Evolutionary conservation across 352 stramenopile genomes (phyloP), one percentile per base, ranked within the genome.

Genomic region (Thalassiosira exigua): DNA sequence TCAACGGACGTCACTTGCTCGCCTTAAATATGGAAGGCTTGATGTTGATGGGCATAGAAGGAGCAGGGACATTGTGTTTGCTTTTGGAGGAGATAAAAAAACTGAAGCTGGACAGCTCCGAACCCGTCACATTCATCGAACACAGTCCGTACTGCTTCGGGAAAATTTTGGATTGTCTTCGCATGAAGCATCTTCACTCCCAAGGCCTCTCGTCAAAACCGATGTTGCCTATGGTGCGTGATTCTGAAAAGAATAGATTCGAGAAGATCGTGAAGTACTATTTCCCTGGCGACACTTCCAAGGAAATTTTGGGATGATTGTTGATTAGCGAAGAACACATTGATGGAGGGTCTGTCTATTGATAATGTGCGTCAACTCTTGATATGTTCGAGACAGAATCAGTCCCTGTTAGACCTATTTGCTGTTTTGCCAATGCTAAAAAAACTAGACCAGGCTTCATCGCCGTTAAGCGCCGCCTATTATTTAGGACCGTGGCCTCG

Each of bases 141-240:
- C 42, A 60, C 21, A 60, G 42, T 17, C 46, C 61, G 1, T 70
- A 70, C 52, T 70, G 46, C 21, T 61, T 61, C 41, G 52, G 52
- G 22, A 61, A 61, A 46, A 70, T 70, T 48, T 30, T 70, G 14
- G 61, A 70, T 30, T 61, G 46, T 29, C 61, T 70, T 1, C 42
- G 61, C 26, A 11, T 60, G n/a, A 70, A 70, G 61, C 5, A n/a
- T 11, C 4, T 62, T 14, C 22, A 48, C 14, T 22, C 42, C 3
- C 41, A 56, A 56, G 46, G 46, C 9, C n/a, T 56, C 5, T 27
- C 46, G 7, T 27, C 17, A 11, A 22, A 68, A 5, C 29, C 58
- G 1, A 19, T 14, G 51, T 11, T 19, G 26, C 58, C 33, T 3
- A 19, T 39, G 2, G 36, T 68, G 14, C 36, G n/a, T 12, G 11